Evolutionary conservation across 352 stramenopile genomes (phyloP), one percentile per base, ranked within the genome.

Genomic region (Discostella stelligera): DNA sequence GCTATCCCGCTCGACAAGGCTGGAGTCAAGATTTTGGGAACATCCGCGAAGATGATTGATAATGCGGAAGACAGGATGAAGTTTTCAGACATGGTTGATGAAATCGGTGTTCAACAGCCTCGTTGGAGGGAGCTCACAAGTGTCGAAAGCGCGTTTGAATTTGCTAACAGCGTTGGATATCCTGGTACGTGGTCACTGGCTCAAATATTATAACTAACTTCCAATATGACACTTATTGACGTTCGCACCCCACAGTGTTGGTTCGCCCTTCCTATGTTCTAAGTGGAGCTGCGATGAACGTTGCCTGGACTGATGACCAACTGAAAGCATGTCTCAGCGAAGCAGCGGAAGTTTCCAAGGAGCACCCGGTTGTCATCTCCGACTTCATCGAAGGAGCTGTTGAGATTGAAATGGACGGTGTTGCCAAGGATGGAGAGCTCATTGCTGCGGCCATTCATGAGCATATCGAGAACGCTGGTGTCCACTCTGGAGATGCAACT

Each of bases 201-300:
- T 21, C 37, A 50, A 50, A 37, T 8, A 39, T n/a, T 46, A 32
- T 39, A 37, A 39, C 48, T 37, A 3, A 41, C 41, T 54, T 64
- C 25, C 14, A 20, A 3, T 9, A 9, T 41, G 20, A 56, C 4
- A n/a, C 37, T 32, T 6, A 41, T 67, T 32, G 14, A 67, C 30
- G 23, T 49, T 32, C 32, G n/a, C 48, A n/a, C 52, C 56, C 49
- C 85, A 95, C 96, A 54, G 96, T 98, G 53, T 91, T 99, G 25
- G 96, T 99, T 20, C 93, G 97, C 73, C 97, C 96, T 27, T 98
- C 94, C 27, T 99, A 98, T 90, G 97, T 99, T 63, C 90, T 99
- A 9, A 97, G 91, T 82, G 97, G 97, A 65, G 97, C 97, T 58
- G 97, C 96, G 20, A 99, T 99, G 97, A 98, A 97, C 82, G 97